A percentile compares a stretch with the other conserved stretches of the same genome.
These are phyloP conservation scores for Ustilago lituana DNA, from an alignment of 1,284 basidiomycete species.

Conservation along the genomic window DNA sequence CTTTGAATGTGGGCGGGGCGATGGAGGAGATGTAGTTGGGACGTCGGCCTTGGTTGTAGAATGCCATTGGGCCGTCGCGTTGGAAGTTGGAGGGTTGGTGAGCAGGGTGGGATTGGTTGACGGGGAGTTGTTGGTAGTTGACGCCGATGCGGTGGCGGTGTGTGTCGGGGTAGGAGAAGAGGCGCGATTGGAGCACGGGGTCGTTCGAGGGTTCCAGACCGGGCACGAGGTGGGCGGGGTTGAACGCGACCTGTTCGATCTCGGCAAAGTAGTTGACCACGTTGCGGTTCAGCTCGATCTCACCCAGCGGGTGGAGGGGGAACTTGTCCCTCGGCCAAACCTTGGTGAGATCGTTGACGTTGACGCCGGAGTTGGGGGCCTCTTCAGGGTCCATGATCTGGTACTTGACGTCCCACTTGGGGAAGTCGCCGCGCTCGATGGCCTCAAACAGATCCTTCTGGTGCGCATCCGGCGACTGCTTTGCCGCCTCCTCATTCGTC, in stretches of 20 bases:
- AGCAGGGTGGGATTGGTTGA: constrained; percentile 42
- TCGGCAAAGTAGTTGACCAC: constrained; percentile 62
- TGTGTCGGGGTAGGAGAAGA: constrained; percentile 77
- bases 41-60: constrained; percentile 55
- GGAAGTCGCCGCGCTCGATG: constrained; percentile 59
- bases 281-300: constrained; percentile 57
- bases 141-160: constrained; percentile 77
- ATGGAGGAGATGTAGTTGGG: constrained; percentile 52
- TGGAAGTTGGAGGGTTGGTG: constrained; percentile 51
- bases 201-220: constrained; percentile 59
- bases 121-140: constrained; percentile 60
- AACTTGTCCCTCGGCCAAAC: constrained; percentile 51
- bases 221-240: constrained; percentile 51
- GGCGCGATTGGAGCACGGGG: constrained; percentile 59
- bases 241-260: constrained; percentile 58
- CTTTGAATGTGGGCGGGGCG: constrained; percentile 37
- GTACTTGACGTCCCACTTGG: constrained; percentile 61
- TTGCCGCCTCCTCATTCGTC: constrained; percentile 44
- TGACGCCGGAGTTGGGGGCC: constrained; percentile 31
- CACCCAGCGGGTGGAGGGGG: constrained; percentile 52
- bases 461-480: constrained; percentile 43
- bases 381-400: constrained; percentile 53
- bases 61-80: constrained; percentile 49
- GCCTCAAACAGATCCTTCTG: constrained; percentile 60
- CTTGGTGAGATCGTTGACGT: constrained; percentile 58